Percentiles rank a stretch among this genome's conserved stretches.
phyloP scores from a whole-genome alignment of 73 alveolate genomes.

The Paramecium bursaria region DNA sequence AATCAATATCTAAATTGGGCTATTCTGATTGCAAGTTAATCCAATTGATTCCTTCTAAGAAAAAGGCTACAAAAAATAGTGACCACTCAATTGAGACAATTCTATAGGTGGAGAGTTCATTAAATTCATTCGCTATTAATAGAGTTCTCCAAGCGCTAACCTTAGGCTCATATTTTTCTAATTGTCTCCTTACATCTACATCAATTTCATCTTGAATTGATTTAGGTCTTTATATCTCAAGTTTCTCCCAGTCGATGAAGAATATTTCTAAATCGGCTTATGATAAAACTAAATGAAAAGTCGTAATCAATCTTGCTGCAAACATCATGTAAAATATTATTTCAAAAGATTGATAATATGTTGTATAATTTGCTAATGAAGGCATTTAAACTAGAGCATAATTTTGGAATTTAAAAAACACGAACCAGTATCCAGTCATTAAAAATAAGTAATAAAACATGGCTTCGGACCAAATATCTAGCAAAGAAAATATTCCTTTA shows the following conservation, averaged over 20 bases:
- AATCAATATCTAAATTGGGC: constrained; percentile 65
- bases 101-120: constrained; percentile 84
- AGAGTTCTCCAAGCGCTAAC: constrained; percentile 93
- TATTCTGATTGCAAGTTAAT: constrained; percentile 69
- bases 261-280: constrained; percentile 83
- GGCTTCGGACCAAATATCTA: constrained; percentile 83
- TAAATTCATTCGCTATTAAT: constrained; percentile 93
- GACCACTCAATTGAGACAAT: constrained; percentile 80
- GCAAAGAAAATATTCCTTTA: constrained; percentile 68
- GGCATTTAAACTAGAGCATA: constrained; percentile 87
- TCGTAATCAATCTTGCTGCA: constrained; percentile 74
- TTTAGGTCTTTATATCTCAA: constrained; percentile 72
- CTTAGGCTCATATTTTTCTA: constrained; percentile 1
- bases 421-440: constrained; percentile 88
- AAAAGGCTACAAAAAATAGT: constrained; percentile 72
- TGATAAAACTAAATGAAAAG: constrained; percentile 74
- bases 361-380: constrained; percentile 65
- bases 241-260: constrained; percentile 96
- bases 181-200: background rate
- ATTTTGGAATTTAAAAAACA: constrained; percentile 87
- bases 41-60: constrained; percentile 79
- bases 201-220: constrained; percentile 50
- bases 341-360: constrained; percentile 79
- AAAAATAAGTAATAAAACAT: constrained; percentile 89
- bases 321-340: constrained; percentile 81